phyloP scores from a whole-genome alignment of 2,329 filamentous ascomycete species.

The Magnaporthiopsis rhizophila region DNA sequence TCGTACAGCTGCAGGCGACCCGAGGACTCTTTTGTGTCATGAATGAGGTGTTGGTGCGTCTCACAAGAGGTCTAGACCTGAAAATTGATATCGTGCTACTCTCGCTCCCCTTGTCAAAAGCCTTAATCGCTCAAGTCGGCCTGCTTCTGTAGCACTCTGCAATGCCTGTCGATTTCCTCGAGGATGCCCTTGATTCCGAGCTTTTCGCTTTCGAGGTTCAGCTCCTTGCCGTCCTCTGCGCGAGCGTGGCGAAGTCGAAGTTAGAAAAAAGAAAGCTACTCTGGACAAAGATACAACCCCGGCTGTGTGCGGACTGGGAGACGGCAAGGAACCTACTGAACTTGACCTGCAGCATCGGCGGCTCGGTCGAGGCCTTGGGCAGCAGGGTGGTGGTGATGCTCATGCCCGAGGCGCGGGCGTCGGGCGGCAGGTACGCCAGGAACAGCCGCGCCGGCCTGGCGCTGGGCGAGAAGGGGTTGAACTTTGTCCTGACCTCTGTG shows the following conservation, averaged over 20 bases:
- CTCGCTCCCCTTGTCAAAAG: background rate
- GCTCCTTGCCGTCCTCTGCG: slow-evolving; percentile 84
- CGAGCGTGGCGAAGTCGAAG: background rate
- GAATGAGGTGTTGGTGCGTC: background rate
- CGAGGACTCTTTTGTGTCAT: background rate
- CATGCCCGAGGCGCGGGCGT: slow-evolving; percentile 65
- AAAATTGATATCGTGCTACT: background rate
- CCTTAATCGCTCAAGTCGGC: slow-evolving; percentile 54
- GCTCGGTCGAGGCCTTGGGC: slow-evolving; percentile 58
- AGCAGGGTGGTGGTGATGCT: slow-evolving; percentile 71
- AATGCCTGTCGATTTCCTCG: slow-evolving; percentile 86
- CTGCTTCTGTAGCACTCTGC: slow-evolving; percentile 70
- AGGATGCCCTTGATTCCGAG: slow-evolving; percentile 79
- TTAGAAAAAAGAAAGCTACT: slow-evolving; percentile 6
- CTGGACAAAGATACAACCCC: background rate
- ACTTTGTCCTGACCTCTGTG: slow-evolving; percentile 74
- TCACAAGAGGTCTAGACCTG: background rate
- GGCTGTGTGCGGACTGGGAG: background rate
- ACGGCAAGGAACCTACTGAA: slow-evolving; percentile 60
- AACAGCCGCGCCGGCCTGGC: slow-evolving; percentile 82
- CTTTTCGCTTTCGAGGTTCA: slow-evolving; percentile 73
- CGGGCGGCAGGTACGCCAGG: slow-evolving; percentile 74
- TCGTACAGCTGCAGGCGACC: background rate
- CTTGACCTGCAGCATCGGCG: slow-evolving; percentile 65
- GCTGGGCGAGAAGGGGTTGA: slow-evolving; percentile 81